Evolutionary conservation across 257 asterid genomes (phyloP).

Genomic region (Agastache rugosa): DNA sequence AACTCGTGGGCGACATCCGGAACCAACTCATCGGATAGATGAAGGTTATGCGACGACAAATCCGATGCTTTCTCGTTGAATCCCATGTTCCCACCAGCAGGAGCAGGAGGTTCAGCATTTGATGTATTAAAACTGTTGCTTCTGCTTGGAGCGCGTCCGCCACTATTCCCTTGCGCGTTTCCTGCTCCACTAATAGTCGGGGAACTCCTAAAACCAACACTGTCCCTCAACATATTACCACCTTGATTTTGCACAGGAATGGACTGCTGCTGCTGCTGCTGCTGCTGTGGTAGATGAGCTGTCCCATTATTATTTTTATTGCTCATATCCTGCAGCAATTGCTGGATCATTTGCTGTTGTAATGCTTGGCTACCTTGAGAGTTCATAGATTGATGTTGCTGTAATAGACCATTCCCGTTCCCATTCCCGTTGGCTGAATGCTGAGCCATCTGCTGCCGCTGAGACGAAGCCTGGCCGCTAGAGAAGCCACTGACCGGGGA

Average conservation of each 20-base stretch:
- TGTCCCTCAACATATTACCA: conserved; percentile 51
- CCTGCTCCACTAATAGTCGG: conserved; percentile 36
- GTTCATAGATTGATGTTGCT: conserved; percentile 52
- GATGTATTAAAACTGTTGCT: conserved; percentile 69
- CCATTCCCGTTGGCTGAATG: conserved; percentile 32
- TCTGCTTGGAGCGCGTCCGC: conserved; percentile 55
- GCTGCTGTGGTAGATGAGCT: conserved; percentile 35
- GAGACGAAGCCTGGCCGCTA: conserved; percentile 45
- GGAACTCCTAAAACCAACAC: conserved; percentile 49
- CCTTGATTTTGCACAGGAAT: conserved; percentile 48
- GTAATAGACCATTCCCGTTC: conserved; percentile 44
- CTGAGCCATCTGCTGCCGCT: conserved; percentile 35
- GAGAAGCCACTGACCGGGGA: conserved; percentile 42
- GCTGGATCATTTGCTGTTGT: conserved; percentile 85
- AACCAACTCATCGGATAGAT: conserved; percentile 62
- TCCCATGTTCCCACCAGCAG: conserved; percentile 49
- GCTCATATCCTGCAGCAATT: conserved; percentile 63
- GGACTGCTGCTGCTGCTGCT: conserved; percentile 45
- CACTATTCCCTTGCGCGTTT: conserved; percentile 43
- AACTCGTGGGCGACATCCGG: conserved; percentile 70
- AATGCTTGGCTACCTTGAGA: conserved; percentile 61
- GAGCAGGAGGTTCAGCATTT: conserved; percentile 55
- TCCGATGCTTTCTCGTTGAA: conserved; percentile 63
- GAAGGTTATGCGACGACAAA: conserved; percentile 53
- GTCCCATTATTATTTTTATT: conserved; percentile 46